Evolutionary conservation across 1,284 basidiomycete species (phyloP).

Genomic region (Cryptococcus neoformans): DNA sequence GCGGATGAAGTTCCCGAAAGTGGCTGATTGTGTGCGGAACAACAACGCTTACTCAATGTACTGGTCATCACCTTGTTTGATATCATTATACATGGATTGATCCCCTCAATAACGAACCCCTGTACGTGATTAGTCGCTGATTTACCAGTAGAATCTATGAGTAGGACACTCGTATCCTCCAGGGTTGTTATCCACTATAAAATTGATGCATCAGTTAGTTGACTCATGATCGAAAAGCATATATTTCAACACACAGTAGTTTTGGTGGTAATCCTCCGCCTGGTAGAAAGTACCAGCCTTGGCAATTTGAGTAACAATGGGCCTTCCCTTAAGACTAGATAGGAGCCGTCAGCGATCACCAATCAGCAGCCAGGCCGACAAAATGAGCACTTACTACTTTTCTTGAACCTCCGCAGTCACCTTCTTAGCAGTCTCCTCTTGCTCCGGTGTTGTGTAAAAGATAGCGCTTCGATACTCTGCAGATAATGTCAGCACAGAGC

Average conservation of each 20-base stretch:
- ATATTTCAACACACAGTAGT: constrained; percentile 55
- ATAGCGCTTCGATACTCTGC: constrained; percentile 91
- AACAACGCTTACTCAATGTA: too few relatives aligned
- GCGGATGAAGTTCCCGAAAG: too few relatives aligned
- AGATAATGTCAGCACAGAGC: neutral
- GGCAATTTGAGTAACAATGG: constrained; percentile 73
- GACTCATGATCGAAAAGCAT: too few relatives aligned
- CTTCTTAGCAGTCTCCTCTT: constrained; percentile 67
- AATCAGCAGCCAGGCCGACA: neutral
- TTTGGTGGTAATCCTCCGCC: constrained; percentile 80
- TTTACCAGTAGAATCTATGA: constrained; percentile 50
- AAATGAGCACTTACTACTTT: constrained; percentile 58
- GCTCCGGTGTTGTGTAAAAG: constrained; percentile 75
- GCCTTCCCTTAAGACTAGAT: constrained; percentile 62
- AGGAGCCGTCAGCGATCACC: neutral
- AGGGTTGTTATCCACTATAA: constrained; percentile 48
- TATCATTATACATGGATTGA: too few relatives aligned
- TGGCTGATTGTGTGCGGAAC: too few relatives aligned
- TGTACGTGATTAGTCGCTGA: neutral
- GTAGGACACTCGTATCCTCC: constrained; percentile 53
- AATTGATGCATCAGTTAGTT: too few relatives aligned
- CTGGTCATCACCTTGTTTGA: too few relatives aligned
- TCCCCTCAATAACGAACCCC: too few relatives aligned
- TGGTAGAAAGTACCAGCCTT: constrained; percentile 70
- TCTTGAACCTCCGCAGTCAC: constrained; percentile 83